Evolutionary conservation across 768 basidiomycete species (phyloP).

Genomic region (Tylopilus intermedius): DNA sequence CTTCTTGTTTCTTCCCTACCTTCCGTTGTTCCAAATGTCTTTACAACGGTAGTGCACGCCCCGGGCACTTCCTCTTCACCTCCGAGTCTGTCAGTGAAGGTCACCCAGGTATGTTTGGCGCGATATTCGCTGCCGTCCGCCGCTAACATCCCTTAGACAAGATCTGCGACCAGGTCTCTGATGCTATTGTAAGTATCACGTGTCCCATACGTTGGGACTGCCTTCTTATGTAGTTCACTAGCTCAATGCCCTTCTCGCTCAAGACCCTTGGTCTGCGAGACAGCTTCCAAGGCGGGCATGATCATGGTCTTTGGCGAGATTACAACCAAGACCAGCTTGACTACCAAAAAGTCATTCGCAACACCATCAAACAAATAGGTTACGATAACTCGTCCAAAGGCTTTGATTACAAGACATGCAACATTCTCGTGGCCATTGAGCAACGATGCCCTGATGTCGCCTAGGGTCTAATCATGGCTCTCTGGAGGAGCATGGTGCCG

Average conservation of each 20-base stretch:
- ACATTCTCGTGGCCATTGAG: conserved; percentile 99
- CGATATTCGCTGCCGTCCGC: background rate
- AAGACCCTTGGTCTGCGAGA: conserved; percentile 96
- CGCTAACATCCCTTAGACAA: conserved; percentile 60
- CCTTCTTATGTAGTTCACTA: conserved; percentile 26
- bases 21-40: conserved; percentile 46
- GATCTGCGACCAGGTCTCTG: conserved; percentile 99
- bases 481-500: conserved; percentile 93
- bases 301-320: conserved; percentile 99
- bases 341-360: conserved; percentile 94
- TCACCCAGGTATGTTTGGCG: conserved; percentile 71
- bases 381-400: conserved; percentile 98
- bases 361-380: conserved; percentile 96
- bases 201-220: background rate
- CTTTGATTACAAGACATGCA: conserved; percentile 99
- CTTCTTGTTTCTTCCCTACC: conserved; percentile 12
- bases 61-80: conserved; percentile 94
- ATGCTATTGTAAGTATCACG: conserved; percentile 77
- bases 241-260: conserved; percentile 94
- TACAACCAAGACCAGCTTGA: conserved; percentile 89
- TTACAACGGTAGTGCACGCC: conserved; percentile 54
- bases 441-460: conserved; percentile 99
- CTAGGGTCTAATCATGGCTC: conserved; percentile 93
- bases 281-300: conserved; percentile 99
- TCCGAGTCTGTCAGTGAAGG: conserved; percentile 98